These are phyloP conservation scores for Trichoderma koningiopsis DNA, from an alignment of 2,329 filamentous ascomycete species.

Conservation along the genomic window DNA sequence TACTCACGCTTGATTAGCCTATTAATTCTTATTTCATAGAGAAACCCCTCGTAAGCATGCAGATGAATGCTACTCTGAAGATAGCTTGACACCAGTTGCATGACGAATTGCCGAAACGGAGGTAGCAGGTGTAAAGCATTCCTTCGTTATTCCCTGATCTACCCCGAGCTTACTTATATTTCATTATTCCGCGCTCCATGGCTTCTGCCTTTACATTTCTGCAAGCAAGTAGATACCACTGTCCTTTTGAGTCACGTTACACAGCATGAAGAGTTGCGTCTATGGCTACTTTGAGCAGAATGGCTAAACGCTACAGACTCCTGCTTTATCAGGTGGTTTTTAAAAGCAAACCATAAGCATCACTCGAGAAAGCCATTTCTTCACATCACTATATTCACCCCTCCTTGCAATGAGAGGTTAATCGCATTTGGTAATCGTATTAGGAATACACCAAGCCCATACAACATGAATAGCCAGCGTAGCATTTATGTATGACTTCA, in stretches of 20 bases:
- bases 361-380: not conserved
- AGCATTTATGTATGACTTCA: not conserved
- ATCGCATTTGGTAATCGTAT: not conserved
- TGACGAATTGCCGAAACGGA: not conserved
- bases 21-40: not conserved
- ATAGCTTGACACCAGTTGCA: not conserved
- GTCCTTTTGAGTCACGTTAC: not conserved
- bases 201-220: not conserved
- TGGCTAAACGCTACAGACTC: not conserved
- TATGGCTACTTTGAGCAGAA: not conserved
- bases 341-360: not conserved
- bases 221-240: not conserved
- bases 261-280: not conserved
- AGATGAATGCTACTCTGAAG: not conserved
- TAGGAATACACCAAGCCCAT: not conserved
- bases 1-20: not conserved
- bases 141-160: not conserved
- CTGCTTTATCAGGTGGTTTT: not conserved
- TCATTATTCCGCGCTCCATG: not conserved
- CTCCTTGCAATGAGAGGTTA: not conserved
- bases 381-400: not conserved
- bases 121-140: too few relatives aligned
- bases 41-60: not conserved
- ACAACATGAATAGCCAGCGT: not conserved
- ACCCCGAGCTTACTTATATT: not conserved